phyloP scores from a whole-genome alignment of 306 rosid species.

The Vigna hirtella region DNA sequence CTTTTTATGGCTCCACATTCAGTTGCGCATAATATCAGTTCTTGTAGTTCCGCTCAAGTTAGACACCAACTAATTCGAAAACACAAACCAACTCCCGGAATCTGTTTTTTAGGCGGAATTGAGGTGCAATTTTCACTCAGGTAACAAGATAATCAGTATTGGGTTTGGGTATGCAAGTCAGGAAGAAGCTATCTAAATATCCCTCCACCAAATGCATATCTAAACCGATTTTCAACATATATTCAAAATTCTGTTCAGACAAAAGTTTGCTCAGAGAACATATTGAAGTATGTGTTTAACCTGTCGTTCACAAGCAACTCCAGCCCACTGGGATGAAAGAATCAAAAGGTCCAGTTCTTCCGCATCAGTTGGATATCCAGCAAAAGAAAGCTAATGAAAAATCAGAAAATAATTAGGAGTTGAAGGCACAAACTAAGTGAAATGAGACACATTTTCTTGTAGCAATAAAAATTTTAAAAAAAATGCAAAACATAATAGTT shows the following conservation, averaged over 20 bases:
- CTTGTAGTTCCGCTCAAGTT: neutral
- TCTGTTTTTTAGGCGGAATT: slow-evolving; percentile 30
- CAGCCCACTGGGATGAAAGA: slow-evolving; percentile 94
- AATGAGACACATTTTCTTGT: slow-evolving; percentile 17
- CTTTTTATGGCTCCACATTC: neutral
- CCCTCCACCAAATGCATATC: slow-evolving; percentile 16
- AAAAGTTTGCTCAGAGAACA: slow-evolving; percentile 20
- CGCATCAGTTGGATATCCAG: slow-evolving; percentile 59
- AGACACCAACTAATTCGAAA: slow-evolving; percentile 20
- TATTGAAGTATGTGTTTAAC: slow-evolving; percentile 52
- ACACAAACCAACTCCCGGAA: slow-evolving; percentile 12
- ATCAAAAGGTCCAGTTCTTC: slow-evolving; percentile 78
- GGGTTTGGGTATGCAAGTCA: neutral
- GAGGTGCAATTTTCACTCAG: slow-evolving; percentile 31
- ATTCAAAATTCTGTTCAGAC: slow-evolving; percentile 5
- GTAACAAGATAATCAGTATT: slow-evolving; percentile 16
- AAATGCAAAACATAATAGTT: neutral
- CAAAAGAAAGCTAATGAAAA: slow-evolving; percentile 66
- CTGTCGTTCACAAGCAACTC: slow-evolving; percentile 77
- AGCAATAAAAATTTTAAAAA: slow-evolving; percentile 22
- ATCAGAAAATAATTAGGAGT: slow-evolving; percentile 37
- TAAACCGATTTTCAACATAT: neutral
- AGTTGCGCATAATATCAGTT: neutral
- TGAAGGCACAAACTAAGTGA: slow-evolving; percentile 30
- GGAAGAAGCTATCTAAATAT: neutral